phyloP scores from a whole-genome alignment of 306 rosid species.

The Carpinus fangiana region DNA sequence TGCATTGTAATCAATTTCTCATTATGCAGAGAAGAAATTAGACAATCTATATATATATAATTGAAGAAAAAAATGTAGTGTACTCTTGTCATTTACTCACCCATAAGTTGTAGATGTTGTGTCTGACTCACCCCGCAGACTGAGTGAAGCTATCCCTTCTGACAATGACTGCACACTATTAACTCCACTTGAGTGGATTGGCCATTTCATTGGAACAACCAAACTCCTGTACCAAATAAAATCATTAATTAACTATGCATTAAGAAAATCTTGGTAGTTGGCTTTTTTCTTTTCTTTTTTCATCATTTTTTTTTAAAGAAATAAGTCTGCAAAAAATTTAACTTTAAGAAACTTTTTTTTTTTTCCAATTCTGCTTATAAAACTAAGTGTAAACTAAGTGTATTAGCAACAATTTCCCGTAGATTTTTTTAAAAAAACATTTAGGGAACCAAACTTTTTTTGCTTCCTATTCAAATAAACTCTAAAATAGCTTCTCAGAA shows the following conservation, averaged over 20 bases:
- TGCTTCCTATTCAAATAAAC: no score
- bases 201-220: conserved; percentile 43
- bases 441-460: no score
- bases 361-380: no score
- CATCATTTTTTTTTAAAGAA: no score
- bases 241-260: background rate
- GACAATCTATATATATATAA: background rate
- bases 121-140: conserved; percentile 7
- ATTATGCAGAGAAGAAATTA: conserved; percentile 4
- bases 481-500: no score
- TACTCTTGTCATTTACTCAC: conserved; percentile 15
- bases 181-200: background rate
- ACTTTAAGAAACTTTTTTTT: no score
- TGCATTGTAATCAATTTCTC: background rate
- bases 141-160: conserved; percentile 20
- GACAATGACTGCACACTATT: conserved; percentile 12
- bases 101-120: conserved; percentile 7
- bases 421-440: no score
- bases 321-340: no score
- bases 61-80: no score
- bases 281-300: background rate
- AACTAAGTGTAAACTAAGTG: no score
- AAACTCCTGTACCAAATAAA: conserved; percentile 14
- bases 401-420: no score
- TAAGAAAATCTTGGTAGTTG: background rate